These are phyloP conservation scores for Pouteria glomerata DNA, from an alignment of 148 eudicot genomes.

Conservation along the genomic window DNA sequence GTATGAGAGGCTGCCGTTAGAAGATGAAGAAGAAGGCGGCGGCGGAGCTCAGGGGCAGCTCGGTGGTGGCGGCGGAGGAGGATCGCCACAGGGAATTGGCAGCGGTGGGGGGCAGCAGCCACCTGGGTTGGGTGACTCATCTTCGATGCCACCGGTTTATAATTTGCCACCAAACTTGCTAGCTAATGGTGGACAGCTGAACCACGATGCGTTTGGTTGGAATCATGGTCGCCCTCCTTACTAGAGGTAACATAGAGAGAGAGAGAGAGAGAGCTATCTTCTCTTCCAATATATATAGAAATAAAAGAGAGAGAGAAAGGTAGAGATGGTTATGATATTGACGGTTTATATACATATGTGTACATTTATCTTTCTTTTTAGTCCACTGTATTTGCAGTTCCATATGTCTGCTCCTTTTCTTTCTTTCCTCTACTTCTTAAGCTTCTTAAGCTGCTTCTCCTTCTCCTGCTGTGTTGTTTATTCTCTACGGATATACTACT, in stretches of 20 bases:
- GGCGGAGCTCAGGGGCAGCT: constrained; percentile 15
- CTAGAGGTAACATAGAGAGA: background rate
- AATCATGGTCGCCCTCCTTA: constrained; percentile 23
- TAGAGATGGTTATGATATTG: background rate
- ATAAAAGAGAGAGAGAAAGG: background rate
- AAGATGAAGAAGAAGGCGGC: constrained; percentile 38
- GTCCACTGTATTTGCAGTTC: background rate
- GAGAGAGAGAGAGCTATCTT: background rate
- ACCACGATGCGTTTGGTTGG: constrained; percentile 35
- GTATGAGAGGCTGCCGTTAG: constrained; percentile 56
- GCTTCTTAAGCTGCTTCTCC: too few species aligned
- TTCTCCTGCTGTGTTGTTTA: too few species aligned
- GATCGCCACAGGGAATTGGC: constrained; percentile 26
- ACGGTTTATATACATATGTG: background rate
- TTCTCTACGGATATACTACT: too few species aligned
- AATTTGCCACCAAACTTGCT: constrained; percentile 23
- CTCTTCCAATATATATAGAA: background rate
- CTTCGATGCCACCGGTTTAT: constrained; percentile 19
- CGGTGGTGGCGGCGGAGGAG: constrained; percentile 7
- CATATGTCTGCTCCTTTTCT: background rate
- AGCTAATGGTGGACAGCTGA: constrained; percentile 23
- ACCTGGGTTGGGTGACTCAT: constrained; percentile 18
- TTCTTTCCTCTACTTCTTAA: too few species aligned
- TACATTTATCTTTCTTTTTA: background rate
- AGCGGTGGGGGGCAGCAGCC: constrained; percentile 19